Percentiles rank a stretch among this genome's conserved stretches.
These are phyloP conservation scores for Colletotrichum sp. DNA, from an alignment of 2,329 filamentous ascomycete genomes.

Conservation along the genomic window DNA sequence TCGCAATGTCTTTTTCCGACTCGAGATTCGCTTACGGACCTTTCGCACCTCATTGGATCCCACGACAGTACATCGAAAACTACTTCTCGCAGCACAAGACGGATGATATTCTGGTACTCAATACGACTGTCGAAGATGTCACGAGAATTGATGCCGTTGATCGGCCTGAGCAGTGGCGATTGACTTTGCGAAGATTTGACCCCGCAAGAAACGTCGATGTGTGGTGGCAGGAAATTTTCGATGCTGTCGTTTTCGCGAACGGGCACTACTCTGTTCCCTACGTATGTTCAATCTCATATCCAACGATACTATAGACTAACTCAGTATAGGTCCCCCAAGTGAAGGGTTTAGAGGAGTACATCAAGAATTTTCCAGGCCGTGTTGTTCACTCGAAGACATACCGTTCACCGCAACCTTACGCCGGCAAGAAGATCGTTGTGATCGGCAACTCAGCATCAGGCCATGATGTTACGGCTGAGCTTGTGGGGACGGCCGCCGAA, in stretches of 20 bases:
- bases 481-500: slow-evolving; percentile 37
- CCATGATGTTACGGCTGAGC: slow-evolving; percentile 42
- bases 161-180: slow-evolving; percentile 42
- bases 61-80: slow-evolving; percentile 60
- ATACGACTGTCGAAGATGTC: slow-evolving; percentile 58
- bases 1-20: slow-evolving; percentile 63
- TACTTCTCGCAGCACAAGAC: slow-evolving; percentile 57
- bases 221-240: slow-evolving; percentile 60
- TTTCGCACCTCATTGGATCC: slow-evolving; percentile 59
- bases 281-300: slow-evolving; percentile 34
- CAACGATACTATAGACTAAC: neutral
- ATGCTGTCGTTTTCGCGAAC: slow-evolving; percentile 48
- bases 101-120: slow-evolving; percentile 50
- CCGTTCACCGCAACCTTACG: slow-evolving; percentile 39
- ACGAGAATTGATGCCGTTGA: slow-evolving; percentile 30
- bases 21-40: slow-evolving; percentile 58
- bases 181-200: slow-evolving; percentile 54
- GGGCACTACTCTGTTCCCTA: slow-evolving; percentile 50
- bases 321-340: slow-evolving; percentile 47
- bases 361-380: slow-evolving; percentile 40
- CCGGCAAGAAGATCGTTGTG: slow-evolving; percentile 38
- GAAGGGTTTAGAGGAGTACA: slow-evolving; percentile 45
- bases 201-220: slow-evolving; percentile 45
- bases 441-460: slow-evolving; percentile 52
- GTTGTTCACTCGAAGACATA: slow-evolving; percentile 52